Base-by-base conservation (phyloP, 257 asterid genomes). In the Solanum lycopersicoides region DNA sequence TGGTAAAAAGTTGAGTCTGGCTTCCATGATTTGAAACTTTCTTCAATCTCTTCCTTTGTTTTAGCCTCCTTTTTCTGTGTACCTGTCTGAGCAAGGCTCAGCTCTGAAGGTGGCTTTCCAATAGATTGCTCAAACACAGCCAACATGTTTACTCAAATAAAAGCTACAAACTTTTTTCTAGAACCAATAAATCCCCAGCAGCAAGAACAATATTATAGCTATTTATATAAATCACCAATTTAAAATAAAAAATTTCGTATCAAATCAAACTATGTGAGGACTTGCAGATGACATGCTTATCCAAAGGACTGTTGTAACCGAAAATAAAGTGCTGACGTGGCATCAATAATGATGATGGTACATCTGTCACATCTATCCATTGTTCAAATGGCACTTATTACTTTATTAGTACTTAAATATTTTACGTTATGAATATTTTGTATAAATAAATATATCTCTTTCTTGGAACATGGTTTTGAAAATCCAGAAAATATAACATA, bases 1-100 rank as follows among this genome's bases (percentile, higher is more conserved):
- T 89, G 88, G 91, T 92, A 95, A 23, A 91, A 86, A 12, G 92
- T 93, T 63, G 94, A 86, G 56, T 95, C 95, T 15, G 93, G 91
- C 84, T 89, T 90, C 95, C 91, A 86, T n/a, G 93, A 90, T 21
- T 92, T 90, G 83, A 90, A 93, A 68, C 69, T 86, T 82, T 90
- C 93, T 13, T 89, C 93, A 18, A 93, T 89, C 87, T 92, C 94
- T 85, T 86, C 89, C 35, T 91, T 87, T 11, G 92, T 88, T 91
- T 72, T 92, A 69, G 84, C 89, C 45, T 87, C 88, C 37, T 87
- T 88, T 39, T 86, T 88, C 59, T 84, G 88, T 35, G 74, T 88
- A 66, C 82, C 90, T 12, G 15, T 83, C 39, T 66, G 86, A 1
- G 92, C 90, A 88, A 89, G 88, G 32, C 86, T 88, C 86, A 92